phyloP scores from a whole-genome alignment of 2,329 filamentous ascomycete species.

The Tolypocladium pustulatum region DNA sequence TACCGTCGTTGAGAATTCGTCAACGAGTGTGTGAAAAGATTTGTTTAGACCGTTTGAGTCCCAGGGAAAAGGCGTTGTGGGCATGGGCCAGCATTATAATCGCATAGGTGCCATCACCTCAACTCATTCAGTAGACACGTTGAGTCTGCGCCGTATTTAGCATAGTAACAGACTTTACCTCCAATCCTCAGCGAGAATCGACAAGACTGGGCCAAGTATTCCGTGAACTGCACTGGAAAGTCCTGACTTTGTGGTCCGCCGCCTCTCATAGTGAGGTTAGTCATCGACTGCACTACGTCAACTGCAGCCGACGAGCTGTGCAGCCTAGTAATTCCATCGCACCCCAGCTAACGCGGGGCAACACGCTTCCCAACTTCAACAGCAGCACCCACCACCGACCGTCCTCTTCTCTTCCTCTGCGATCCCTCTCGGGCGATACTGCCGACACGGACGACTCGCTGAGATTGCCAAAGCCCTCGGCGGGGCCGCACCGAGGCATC shows the following conservation, averaged over 20 bases:
- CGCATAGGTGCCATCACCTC: not conserved
- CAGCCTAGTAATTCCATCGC: not conserved
- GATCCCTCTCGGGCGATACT: not conserved
- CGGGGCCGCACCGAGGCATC: constrained; percentile 7
- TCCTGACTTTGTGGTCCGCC: no score
- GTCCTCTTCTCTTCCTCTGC: not conserved
- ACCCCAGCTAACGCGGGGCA: not conserved
- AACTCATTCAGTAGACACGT: not conserved
- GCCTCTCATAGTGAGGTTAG: not conserved
- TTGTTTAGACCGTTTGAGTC: not conserved
- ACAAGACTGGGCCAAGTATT: not conserved
- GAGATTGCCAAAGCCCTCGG: not conserved
- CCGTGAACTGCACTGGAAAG: not conserved
- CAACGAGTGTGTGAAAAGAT: not conserved
- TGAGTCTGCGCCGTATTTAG: not conserved
- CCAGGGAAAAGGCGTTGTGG: not conserved
- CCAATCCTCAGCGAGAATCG: not conserved
- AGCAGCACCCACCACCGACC: not conserved
- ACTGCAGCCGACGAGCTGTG: not conserved
- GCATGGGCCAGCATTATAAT: not conserved
- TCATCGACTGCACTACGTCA: not conserved
- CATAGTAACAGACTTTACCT: not conserved
- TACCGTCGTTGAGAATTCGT: not conserved
- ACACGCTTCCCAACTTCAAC: not conserved
- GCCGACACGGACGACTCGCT: not conserved